A percentile compares a stretch with the other conserved stretches of the same genome.
phyloP scores from a whole-genome alignment of 2,329 filamentous ascomycete species.

The Aspergillus sp. region DNA sequence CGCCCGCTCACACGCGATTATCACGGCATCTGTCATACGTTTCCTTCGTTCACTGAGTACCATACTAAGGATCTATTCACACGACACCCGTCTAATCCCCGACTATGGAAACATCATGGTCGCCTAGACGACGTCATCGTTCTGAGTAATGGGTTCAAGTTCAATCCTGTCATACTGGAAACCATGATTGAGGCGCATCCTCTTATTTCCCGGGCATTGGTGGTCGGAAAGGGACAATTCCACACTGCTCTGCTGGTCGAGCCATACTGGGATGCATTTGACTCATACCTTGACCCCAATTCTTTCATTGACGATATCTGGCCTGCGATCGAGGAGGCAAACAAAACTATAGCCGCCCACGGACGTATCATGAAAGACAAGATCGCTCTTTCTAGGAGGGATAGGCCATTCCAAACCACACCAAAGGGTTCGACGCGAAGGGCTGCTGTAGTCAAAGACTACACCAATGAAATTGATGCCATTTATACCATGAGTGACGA shows the following conservation, averaged over 20 bases:
- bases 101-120: slow-evolving; percentile 27
- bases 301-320: background rate
- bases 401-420: background rate
- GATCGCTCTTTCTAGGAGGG: background rate
- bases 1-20: slow-evolving; percentile 3
- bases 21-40: slow-evolving; percentile 22
- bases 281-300: background rate
- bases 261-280: background rate
- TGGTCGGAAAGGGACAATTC: background rate
- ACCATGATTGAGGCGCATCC: background rate
- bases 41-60: slow-evolving; percentile 22
- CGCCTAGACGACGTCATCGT: slow-evolving; percentile 43
- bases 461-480: background rate
- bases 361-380: background rate
- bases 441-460: background rate
- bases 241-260: background rate
- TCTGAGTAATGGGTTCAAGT: slow-evolving; percentile 39
- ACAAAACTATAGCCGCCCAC: background rate
- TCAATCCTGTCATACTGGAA: slow-evolving; percentile 38
- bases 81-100: slow-evolving; percentile 23
- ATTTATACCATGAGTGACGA: background rate
- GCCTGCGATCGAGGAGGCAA: background rate
- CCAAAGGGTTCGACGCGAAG: background rate
- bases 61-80: slow-evolving; percentile 25
- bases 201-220: background rate